Evolutionary conservation across 164 flowering plant species (phyloP).

Genomic region (Stephania cephalantha): DNA sequence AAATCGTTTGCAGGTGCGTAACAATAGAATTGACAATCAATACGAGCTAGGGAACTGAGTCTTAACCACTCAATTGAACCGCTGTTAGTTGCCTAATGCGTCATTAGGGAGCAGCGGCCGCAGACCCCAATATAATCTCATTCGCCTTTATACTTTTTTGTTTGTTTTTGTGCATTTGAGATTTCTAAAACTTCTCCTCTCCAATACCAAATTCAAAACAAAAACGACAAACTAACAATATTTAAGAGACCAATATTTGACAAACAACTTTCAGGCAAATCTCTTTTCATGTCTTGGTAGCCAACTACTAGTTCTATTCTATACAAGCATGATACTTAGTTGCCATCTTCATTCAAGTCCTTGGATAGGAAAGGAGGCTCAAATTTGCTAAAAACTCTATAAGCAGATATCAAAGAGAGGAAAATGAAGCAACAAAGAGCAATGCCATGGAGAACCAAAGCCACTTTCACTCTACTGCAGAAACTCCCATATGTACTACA

Average conservation of each 20-base stretch:
- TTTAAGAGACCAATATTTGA: not conserved
- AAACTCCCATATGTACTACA: constrained; percentile 65
- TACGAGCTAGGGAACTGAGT: not conserved
- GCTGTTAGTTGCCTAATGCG: too few relatives aligned
- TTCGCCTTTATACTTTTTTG: not conserved
- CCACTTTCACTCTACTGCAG: constrained; percentile 49
- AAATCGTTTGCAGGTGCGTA: too few relatives aligned
- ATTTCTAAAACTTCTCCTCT: too few relatives aligned
- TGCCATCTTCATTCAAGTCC: constrained; percentile 28
- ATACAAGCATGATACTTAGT: constrained; percentile 3
- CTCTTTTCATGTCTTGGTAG: not conserved
- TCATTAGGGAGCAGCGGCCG: too few relatives aligned
- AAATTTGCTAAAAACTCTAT: constrained; percentile 50
- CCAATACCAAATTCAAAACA: not conserved
- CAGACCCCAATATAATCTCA: too few relatives aligned
- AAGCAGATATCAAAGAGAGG: constrained; percentile 69
- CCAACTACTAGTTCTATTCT: not conserved
- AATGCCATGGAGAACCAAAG: constrained; percentile 49
- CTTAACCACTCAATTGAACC: too few relatives aligned
- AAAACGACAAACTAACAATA: not conserved
- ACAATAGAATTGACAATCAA: not conserved
- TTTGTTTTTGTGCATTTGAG: not conserved
- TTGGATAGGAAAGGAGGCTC: constrained; percentile 54
- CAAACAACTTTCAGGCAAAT: not conserved
- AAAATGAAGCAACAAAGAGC: constrained; percentile 53